Conservation (phyloP, 2,329 filamentous ascomycete species). For the Trichophyton simii region DNA sequence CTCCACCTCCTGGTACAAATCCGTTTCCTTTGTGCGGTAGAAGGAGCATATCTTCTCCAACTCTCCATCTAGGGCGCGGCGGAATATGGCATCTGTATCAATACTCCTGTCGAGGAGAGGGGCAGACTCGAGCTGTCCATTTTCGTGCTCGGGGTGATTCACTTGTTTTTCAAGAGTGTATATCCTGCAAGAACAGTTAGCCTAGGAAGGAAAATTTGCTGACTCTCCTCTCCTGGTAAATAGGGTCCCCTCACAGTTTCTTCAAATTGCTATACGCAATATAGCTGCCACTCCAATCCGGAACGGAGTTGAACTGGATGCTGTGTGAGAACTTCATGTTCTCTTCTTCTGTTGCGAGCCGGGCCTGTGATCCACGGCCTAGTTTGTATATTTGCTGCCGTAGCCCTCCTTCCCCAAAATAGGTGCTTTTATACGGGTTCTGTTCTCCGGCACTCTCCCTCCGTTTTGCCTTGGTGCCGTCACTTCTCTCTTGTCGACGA, state of each 20-base stretch:
- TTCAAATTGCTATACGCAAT: constrained; percentile 98
- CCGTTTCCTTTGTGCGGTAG: constrained; percentile 76
- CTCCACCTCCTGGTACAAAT: constrained; percentile 70
- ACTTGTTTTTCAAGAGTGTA: constrained; percentile 84
- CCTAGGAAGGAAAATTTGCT: not conserved
- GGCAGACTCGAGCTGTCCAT: constrained; percentile 66
- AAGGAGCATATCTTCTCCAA: constrained; percentile 90
- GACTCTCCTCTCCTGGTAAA: not conserved
- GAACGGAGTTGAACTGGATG: constrained; percentile 97
- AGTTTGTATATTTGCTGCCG: not conserved
- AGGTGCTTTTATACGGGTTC: not conserved
- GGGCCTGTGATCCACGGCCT: constrained; percentile 8
- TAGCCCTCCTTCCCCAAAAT: not conserved
- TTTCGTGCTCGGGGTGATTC: constrained; percentile 44
- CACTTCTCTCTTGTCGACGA: not conserved
- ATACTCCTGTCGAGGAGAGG: constrained; percentile 59
- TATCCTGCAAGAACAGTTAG: constrained; percentile 47
- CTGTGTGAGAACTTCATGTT: constrained; percentile 99
- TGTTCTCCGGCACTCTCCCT: not conserved
- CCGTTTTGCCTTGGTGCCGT: not conserved
- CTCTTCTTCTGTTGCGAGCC: constrained; percentile 57
- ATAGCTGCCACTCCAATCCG: constrained; percentile 98
- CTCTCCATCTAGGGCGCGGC: constrained; percentile 69
- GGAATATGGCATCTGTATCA: constrained; percentile 72
- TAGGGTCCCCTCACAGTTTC: constrained; percentile 60